Base-by-base conservation (phyloP, 441 rosid genomes). In the Erodium texanum region DNA sequence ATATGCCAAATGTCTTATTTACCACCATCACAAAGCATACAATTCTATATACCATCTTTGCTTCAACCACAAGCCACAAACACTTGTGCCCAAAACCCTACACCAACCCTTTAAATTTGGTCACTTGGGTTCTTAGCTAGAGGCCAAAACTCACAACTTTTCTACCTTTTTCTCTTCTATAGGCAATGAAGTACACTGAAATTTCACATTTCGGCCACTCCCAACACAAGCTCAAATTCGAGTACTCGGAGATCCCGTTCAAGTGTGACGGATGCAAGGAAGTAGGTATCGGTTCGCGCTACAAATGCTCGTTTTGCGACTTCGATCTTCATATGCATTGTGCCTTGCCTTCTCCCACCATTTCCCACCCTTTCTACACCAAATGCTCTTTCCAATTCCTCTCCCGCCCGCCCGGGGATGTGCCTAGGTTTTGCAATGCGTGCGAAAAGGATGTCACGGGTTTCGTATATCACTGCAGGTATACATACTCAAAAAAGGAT, bases 261-360 rank as follows among this genome's bases (percentile, higher is more conserved):
- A 87, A 85, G 80, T 93, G 99, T 34, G 96, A 93, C 18, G 97
- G 97, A 0, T 93, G 97, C 90, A 89, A 87, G 66, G 97, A 93
- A 76, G 90, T 84, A 0, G 97, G 97, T 1, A 89, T 93, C 1
- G 99, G 99, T 5, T 89, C 96, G 0, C 84, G 86, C 18, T 89
- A 86, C 78, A 86, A 82, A 36, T 93, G 99, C 74, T 15, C 81
- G 5, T 24, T 7, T 10, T 90, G 95, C 7, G 86, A 93, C 65
- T 90, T 85, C 9, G 96, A 93, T 76, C 95, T 93, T 66, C 99
- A 93, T 79, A 71, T 77, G 68, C 96, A 93, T 34, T 93, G 99
- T 8, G 93, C 99, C 5, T 24, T 85, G 41, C 87, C 93, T 12
- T 73, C 84, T n/a, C 62, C 81, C 15, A 71, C 84, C 0, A 68